phyloP scores from a whole-genome alignment of 441 rosid species.

The Melastoma candidum region DNA sequence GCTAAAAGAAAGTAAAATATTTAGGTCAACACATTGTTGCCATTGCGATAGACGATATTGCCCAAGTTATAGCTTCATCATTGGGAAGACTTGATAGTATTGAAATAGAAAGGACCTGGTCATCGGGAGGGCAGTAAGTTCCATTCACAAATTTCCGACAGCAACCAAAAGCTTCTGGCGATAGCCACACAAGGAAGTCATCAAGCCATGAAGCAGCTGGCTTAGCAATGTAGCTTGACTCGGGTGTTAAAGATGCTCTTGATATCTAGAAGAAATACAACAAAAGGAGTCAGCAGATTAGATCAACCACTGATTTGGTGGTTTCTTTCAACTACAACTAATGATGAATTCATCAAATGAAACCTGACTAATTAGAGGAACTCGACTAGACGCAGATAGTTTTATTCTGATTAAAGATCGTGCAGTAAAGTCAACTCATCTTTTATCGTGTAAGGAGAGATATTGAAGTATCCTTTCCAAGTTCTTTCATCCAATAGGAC shows the following conservation, averaged over 20 bases:
- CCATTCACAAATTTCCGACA: constrained; percentile 93
- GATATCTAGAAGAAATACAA: constrained; percentile 46
- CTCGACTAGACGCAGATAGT: too few relatives aligned
- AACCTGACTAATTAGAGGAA: too few relatives aligned
- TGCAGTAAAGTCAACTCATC: too few relatives aligned
- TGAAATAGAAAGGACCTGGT: constrained; percentile 50
- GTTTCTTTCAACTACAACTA: background rate
- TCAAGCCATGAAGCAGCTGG: constrained; percentile 99
- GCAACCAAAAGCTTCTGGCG: constrained; percentile 99
- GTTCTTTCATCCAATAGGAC: too few relatives aligned
- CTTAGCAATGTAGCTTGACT: constrained; percentile 90
- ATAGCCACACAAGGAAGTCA: constrained; percentile 97
- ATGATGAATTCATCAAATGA: too few relatives aligned
- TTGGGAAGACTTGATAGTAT: too few relatives aligned
- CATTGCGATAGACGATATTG: too few relatives aligned
- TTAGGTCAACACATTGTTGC: too few relatives aligned
- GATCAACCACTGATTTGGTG: background rate
- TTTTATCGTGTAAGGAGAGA: too few relatives aligned
- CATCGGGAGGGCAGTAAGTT: constrained; percentile 93
- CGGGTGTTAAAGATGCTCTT: constrained; percentile 71
- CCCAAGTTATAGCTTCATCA: too few relatives aligned
- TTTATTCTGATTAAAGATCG: too few relatives aligned
- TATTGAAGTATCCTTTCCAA: too few relatives aligned
- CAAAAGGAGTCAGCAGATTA: constrained; percentile 8
- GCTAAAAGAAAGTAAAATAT: constrained; percentile 34